Percentiles rank a stretch among this genome's conserved stretches.
Evolutionary conservation across 768 basidiomycete genomes (phyloP).

Genomic region (Psilocybe azurescens): DNA sequence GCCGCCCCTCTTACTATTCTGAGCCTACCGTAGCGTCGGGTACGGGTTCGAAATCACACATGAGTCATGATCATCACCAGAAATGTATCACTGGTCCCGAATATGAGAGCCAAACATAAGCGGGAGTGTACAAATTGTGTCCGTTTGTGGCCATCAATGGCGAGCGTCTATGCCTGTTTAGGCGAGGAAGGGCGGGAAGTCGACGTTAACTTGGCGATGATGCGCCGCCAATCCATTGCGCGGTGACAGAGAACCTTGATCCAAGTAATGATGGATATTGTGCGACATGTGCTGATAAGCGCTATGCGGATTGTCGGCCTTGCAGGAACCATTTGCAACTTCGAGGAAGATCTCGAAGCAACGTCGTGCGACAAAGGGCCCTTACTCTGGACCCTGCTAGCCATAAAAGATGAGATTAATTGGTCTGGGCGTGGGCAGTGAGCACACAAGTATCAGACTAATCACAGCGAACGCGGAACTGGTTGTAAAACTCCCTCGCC

Average conservation of each 20-base stretch:
- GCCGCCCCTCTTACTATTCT: not conserved
- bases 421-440: not conserved
- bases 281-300: not conserved
- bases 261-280: not conserved
- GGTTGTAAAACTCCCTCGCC: not conserved
- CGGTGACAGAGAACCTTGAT: not conserved
- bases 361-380: not conserved
- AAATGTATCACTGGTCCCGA: not conserved
- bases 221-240: not conserved
- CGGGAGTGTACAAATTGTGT: not conserved
- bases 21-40: not conserved
- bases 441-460: not conserved
- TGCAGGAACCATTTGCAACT: not conserved
- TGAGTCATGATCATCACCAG: constrained; percentile 8
- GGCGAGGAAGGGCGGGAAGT: not conserved
- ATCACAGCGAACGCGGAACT: not conserved
- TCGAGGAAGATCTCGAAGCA: not conserved
- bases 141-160: not conserved
- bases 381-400: not conserved
- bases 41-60: not conserved
- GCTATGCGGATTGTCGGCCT: not conserved
- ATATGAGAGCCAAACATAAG: constrained; percentile 6
- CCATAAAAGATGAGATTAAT: not conserved
- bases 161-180: constrained; percentile 1
- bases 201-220: not conserved